Conservation (phyloP, 169 alveolate genomes). For the Plasmodium gonderi region DNA sequence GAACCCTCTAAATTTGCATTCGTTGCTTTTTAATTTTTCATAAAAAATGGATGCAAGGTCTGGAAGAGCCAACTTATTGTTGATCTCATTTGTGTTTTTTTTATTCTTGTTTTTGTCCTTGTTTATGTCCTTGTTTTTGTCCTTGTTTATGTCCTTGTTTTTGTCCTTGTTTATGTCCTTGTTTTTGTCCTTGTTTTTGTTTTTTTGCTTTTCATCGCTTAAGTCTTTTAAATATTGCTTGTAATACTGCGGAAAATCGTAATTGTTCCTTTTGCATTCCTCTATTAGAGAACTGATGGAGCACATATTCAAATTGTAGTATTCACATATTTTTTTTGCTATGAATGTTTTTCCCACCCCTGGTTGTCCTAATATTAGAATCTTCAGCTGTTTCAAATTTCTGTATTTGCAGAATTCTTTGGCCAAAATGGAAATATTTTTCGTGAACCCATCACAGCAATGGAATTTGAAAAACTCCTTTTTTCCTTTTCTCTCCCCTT, state of each 20-base stretch:
- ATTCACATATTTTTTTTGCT: conserved; percentile 46
- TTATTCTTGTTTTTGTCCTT: not conserved
- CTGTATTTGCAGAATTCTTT: conserved; percentile 54
- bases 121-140: too few species aligned
- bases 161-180: not conserved
- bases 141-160: too few species aligned
- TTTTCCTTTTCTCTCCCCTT: not conserved
- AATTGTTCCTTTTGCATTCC: conserved; percentile 20
- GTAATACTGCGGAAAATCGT: conserved; percentile 44
- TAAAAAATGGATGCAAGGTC: conserved; percentile 27
- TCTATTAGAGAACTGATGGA: conserved; percentile 13
- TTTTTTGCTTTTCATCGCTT: not conserved
- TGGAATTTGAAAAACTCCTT: not conserved
- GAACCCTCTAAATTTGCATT: conserved; percentile 55
- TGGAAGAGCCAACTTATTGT: not conserved
- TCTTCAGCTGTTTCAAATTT: conserved; percentile 15
- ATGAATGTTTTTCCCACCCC: conserved; percentile 65
- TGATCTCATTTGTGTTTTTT: not conserved
- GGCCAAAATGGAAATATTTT: conserved; percentile 20
- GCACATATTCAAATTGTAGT: conserved; percentile 38
- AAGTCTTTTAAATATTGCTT: not conserved
- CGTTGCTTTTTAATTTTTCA: conserved; percentile 24
- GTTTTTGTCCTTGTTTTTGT: not conserved
- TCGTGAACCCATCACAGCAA: conserved; percentile 38
- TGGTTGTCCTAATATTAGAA: conserved; percentile 42